Conservation (phyloP, 345 rosid genomes). For the Murraya koenigii region DNA sequence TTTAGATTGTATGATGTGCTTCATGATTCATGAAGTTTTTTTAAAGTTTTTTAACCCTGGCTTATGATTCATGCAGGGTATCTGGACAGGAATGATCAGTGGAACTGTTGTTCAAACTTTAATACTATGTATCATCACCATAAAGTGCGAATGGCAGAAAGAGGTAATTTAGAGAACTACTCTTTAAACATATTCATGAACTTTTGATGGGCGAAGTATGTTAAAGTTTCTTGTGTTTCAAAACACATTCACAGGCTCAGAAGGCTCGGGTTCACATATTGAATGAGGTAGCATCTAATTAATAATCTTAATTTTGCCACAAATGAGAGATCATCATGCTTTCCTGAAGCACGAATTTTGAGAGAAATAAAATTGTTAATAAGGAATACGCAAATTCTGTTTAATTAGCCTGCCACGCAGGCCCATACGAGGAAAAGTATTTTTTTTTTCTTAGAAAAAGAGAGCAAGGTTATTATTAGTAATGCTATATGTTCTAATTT, state of each 20-base stretch:
- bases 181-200: not conserved
- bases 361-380: too few relatives aligned
- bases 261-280: constrained; percentile 16
- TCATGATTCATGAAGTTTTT: too few relatives aligned
- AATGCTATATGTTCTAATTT: too few relatives aligned
- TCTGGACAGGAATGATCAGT: constrained; percentile 49
- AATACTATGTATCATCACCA: constrained; percentile 35
- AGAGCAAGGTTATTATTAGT: too few relatives aligned
- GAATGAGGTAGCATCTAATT: constrained; percentile 8
- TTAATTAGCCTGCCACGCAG: not conserved
- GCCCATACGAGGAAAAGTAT: too few relatives aligned
- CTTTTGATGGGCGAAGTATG: not conserved
- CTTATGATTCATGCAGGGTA: constrained; percentile 29
- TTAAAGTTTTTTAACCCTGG: not conserved
- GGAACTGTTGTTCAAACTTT: constrained; percentile 52
- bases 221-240: not conserved
- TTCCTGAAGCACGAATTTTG: not conserved
- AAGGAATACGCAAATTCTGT: not conserved
- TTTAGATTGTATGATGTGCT: not conserved
- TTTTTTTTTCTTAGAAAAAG: too few relatives aligned
- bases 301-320: not conserved
- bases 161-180: constrained; percentile 28
- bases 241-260: constrained; percentile 17
- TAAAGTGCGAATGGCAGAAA: constrained; percentile 41
- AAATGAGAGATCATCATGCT: not conserved